These are phyloP conservation scores for Mollisiaceae sp. DNA, from an alignment of 2,329 filamentous ascomycete genomes.

Conservation along the genomic window DNA sequence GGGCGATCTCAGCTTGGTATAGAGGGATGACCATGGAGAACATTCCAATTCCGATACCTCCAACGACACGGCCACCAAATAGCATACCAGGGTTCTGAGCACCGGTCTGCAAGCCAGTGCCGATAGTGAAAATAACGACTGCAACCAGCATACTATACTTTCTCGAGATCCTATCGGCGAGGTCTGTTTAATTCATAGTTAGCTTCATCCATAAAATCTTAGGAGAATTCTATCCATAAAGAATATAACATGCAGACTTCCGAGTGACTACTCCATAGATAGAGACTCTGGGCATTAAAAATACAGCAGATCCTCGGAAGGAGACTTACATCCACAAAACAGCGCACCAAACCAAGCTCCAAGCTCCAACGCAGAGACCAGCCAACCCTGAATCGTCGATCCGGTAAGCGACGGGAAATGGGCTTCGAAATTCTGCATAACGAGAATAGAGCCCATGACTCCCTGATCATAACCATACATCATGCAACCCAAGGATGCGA, in stretches of 20 bases:
- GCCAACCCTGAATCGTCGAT: conserved; percentile 43
- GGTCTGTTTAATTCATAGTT: conserved; percentile 17
- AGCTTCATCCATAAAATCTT: too few species aligned
- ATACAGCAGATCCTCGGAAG: too few species aligned
- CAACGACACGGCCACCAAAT: conserved; percentile 52
- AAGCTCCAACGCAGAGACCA: conserved; percentile 44
- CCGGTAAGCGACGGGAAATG: conserved; percentile 43
- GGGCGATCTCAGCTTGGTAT: conserved; percentile 57
- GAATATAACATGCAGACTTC: too few species aligned
- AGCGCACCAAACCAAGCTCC: conserved; percentile 43
- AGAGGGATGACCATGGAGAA: conserved; percentile 49
- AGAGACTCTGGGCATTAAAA: too few species aligned
- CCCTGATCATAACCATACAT: conserved; percentile 46
- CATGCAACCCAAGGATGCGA: conserved; percentile 38
- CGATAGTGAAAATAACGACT: conserved; percentile 56
- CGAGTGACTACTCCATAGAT: too few species aligned
- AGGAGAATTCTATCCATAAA: too few species aligned
- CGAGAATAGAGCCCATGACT: conserved; percentile 44
- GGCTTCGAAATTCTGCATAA: conserved; percentile 46
- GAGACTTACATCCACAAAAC: conserved; percentile 45
- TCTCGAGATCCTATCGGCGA: conserved; percentile 57
- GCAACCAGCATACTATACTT: conserved; percentile 58
- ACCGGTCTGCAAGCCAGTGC: conserved; percentile 56
- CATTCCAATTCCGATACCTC: conserved; percentile 54
- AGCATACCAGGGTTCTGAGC: conserved; percentile 56